Evolutionary conservation across 495 filamentous ascomycete genomes (phyloP), one percentile per base, ranked within the genome.

Genomic region (Xylaria grammica): DNA sequence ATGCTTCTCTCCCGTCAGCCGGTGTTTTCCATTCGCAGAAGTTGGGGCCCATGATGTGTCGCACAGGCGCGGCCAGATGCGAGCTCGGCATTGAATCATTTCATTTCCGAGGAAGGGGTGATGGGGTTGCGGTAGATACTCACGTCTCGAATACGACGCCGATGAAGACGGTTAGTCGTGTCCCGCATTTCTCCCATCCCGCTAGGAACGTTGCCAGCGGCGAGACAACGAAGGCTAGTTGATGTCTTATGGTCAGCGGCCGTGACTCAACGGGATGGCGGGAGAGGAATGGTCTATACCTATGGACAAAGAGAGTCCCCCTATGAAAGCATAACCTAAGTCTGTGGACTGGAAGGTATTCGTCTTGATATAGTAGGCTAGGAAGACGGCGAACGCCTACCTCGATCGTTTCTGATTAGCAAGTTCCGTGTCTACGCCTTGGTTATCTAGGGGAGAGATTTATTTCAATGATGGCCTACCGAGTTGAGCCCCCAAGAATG

Each of bases 311-410:
- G 87, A 89, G 0, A 93, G 73, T 8, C 90, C 90, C 17, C 90
- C 90, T 4, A 91, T 86, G 67, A 92, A 92, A 48, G 90, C 90
- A 67, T 87, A 93, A 10, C 84, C 78, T 3, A 90, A 74, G 0
- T 82, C 76, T 2, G 82, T 86, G 6, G 87, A 81, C 9, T 81
- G 84, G 63, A 88, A 90, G 19, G 79, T 75, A 56, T 86, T 73
- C 45, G 84, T 74, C 5, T 83, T 82, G 30, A 92, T 81, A 66
- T 92, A 93, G 69, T 90, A 82, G 13, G 86, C 86, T 3, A 93
- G 85, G 72, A 89, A 93, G 11, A 93, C 88, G 13, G 87, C 87
- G 65, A 87, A 93, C 3, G 82, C 79, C 83, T 87, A 63, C n/a
- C 20, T 10, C 29, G n/a, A 1, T 9, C 20, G 26, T 27, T 15